A percentile compares a stretch with the other conserved stretches of the same genome.
Evolutionary conservation across 2,329 filamentous ascomycete genomes (phyloP).

Genomic region (Tothia fuscella): DNA sequence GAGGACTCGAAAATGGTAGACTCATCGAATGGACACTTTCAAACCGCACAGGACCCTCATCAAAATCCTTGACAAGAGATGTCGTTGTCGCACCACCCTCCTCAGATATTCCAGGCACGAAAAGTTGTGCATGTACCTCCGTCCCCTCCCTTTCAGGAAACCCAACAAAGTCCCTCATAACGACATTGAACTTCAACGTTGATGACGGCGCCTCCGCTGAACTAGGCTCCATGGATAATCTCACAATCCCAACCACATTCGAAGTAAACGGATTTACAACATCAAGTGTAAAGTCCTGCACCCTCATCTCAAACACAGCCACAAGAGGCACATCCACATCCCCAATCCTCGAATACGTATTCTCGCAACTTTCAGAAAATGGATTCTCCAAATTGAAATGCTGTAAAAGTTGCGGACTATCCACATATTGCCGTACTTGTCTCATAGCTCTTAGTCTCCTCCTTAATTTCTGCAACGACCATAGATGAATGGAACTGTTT

Average conservation of each 20-base stretch:
- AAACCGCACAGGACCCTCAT: constrained; percentile 83
- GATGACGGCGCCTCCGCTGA: constrained; percentile 84
- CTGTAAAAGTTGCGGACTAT: constrained; percentile 86
- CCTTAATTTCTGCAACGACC: constrained; percentile 88
- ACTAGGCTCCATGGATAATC: constrained; percentile 83
- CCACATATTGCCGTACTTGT: constrained; percentile 92
- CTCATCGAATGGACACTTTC: constrained; percentile 99
- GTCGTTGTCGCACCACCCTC: constrained; percentile 85
- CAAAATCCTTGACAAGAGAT: constrained; percentile 86
- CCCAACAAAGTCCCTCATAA: constrained; percentile 91
- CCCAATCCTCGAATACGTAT: constrained; percentile 81
- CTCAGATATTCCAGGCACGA: constrained; percentile 80
- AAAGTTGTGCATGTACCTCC: constrained; percentile 93
- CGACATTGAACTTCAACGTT: constrained; percentile 94
- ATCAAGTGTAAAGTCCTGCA: constrained; percentile 88
- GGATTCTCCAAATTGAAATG: constrained; percentile 89
- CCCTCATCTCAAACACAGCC: constrained; percentile 85
- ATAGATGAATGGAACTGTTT: constrained; percentile 73
- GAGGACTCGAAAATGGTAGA: constrained; percentile 65
- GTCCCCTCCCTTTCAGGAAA: constrained; percentile 94
- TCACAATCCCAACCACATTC: constrained; percentile 80
- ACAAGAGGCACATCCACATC: constrained; percentile 86
- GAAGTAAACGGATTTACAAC: constrained; percentile 86
- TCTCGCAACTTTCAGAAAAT: constrained; percentile 82
- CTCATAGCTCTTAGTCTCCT: constrained; percentile 84